These are phyloP conservation scores for Pythium brachiatum DNA, from an alignment of 352 stramenopile genomes.

Conservation along the genomic window DNA sequence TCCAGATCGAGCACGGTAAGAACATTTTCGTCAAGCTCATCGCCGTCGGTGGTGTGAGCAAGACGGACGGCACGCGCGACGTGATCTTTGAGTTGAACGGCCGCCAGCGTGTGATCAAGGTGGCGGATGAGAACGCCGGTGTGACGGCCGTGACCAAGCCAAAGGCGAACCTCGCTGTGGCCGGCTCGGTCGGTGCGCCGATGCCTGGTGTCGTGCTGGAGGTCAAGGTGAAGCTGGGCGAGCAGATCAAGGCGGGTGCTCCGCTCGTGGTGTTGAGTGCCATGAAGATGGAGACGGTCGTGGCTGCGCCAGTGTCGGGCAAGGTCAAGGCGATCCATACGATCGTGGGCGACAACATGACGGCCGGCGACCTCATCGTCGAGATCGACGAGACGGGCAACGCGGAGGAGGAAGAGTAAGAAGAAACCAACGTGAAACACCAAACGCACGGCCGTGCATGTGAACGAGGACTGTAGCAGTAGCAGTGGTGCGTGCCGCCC, in stretches of 20 bases:
- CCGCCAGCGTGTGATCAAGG: conserved; percentile 87
- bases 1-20: conserved; percentile 95
- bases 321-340: conserved; percentile 90
- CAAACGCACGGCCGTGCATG: neutral
- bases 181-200: conserved; percentile 92
- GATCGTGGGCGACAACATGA: conserved; percentile 93
- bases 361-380: conserved; percentile 93
- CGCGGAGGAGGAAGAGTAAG: conserved; percentile 34
- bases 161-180: conserved; percentile 79
- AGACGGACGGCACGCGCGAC: conserved; percentile 89
- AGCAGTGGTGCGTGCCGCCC: neutral
- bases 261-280: conserved; percentile 93
- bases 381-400: conserved; percentile 92
- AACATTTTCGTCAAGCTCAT: conserved; percentile 96
- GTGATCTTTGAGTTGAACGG: conserved; percentile 98
- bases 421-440: neutral
- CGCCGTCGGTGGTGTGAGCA: conserved; percentile 84
- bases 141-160: conserved; percentile 58
- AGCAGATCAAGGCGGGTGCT: conserved; percentile 92
- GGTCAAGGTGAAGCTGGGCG: conserved; percentile 91
- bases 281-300: conserved; percentile 99
- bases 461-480: neutral
- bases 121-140: conserved; percentile 88
- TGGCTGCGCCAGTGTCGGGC: conserved; percentile 88
- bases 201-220: conserved; percentile 98